Evolutionary conservation across 176 grass and related monocot genomes (phyloP).

Genomic region (Tuctoria greenei): DNA sequence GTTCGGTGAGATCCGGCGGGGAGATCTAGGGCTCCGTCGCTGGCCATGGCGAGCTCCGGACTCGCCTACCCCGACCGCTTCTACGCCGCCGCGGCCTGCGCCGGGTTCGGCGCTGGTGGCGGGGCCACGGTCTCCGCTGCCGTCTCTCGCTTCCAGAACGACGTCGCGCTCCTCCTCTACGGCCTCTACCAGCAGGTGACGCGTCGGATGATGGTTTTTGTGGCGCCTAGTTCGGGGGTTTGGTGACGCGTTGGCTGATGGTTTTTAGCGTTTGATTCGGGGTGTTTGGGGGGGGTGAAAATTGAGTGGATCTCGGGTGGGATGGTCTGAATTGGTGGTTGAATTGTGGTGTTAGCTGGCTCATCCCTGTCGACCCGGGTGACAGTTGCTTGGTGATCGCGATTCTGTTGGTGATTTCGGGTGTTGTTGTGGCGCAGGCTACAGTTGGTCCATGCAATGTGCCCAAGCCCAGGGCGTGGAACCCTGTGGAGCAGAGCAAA

Average conservation of each 20-base stretch:
- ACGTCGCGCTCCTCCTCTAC: conserved; percentile 90
- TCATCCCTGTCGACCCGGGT: neutral
- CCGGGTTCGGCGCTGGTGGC: conserved; percentile 47
- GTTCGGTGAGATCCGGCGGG: conserved; percentile 19
- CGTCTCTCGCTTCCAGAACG: conserved; percentile 81
- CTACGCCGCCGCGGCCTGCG: conserved; percentile 84
- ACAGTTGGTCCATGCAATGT: conserved; percentile 83
- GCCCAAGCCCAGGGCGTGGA: conserved; percentile 86
- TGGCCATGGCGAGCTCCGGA: conserved; percentile 76
- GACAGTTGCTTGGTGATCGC: conserved; percentile 25
- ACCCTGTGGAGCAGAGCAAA: conserved; percentile 88
- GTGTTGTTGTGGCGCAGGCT: conserved; percentile 45
- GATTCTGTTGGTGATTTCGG: conserved; percentile 24
- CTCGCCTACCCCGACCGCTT: conserved; percentile 94
- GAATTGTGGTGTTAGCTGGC: conserved; percentile 8
- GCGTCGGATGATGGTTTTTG: neutral
- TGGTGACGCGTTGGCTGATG: neutral
- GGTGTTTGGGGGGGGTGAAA: neutral
- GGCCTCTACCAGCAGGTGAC: conserved; percentile 85
- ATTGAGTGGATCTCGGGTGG: conserved; percentile 40
- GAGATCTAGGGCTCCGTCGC: conserved; percentile 49
- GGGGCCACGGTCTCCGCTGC: conserved; percentile 32
- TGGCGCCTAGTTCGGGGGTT: neutral
- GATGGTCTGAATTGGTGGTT: conserved; percentile 3
- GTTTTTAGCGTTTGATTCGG: neutral